Base-by-base conservation (phyloP, 805 yeast genomes). In the Yarrowia porcina region DNA sequence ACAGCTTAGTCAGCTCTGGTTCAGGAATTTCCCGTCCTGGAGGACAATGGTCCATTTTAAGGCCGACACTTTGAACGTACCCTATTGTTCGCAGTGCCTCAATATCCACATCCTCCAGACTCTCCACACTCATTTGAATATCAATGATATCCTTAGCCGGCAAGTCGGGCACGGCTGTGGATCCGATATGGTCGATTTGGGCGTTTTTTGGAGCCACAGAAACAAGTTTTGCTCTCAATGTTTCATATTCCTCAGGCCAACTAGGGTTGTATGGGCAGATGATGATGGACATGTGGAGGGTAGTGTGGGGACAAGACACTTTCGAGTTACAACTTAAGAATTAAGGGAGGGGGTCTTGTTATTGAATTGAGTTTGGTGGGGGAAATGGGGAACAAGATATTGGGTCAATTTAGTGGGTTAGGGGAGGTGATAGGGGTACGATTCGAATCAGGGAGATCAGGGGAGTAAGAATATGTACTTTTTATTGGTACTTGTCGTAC, bases 1-100 rank as follows among this genome's bases (percentile, higher is more conserved):
- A 50, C 57, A 50, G 42, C 42, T 50, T 50, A 17, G 8, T 6
- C 32, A 50, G 42, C 57, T 50, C 32, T 5, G n/a, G 12, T 3
- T 15, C 30, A 2, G 15, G 23, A 3, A 50, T 3, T 0, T 4
- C 12, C 30, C 23, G 28, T 4, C 57, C 57, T 6, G 57, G 57
- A 33, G 57, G 57, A 35, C 57, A 50, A 17, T 50, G 57, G 17
- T 50, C 57, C n/a, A 50, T 42, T 7, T 50, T 50, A 9, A 23
- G 21, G 4, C 20, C 27, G 7, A 12, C 11, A 23, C 57, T 50
- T 15, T 21, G 32, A 13, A 15, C 23, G 42, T 35, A 50, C 13
- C 57, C 57, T 23, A 50, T 23, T 15, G 4, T 12, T 15, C 10
- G 11, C 8, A 49, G 28, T 4, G 12, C 10, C 12, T 30, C 56